Percentiles rank a stretch among this genome's conserved stretches.
These are phyloP conservation scores for Corylus heterophylla DNA, from an alignment of 306 rosid species.

Conservation along the genomic window DNA sequence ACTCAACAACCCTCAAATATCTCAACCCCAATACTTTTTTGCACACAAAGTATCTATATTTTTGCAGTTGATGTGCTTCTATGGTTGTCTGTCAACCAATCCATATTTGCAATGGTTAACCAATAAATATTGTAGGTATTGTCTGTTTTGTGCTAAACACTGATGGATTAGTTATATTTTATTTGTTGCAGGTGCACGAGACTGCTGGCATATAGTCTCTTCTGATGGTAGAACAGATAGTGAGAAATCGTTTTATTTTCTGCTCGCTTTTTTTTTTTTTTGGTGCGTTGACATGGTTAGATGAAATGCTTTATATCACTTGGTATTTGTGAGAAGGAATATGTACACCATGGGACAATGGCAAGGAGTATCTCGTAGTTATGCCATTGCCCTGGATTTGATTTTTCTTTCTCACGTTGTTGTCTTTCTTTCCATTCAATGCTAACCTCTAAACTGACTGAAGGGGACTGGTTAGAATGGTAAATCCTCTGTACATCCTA, in stretches of 20 bases:
- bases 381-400: constrained; percentile 36
- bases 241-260: constrained; percentile 23
- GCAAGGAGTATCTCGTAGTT: constrained; percentile 34
- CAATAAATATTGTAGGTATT: background rate
- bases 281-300: constrained; percentile 49
- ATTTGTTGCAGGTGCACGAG: constrained; percentile 37
- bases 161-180: constrained; percentile 6
- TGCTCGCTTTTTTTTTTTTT: constrained; percentile 9
- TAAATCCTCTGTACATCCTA: constrained; percentile 37
- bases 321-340: constrained; percentile 20
- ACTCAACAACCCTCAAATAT: background rate
- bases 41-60: background rate
- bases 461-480: constrained; percentile 33
- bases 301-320: constrained; percentile 34
- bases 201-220: constrained; percentile 28
- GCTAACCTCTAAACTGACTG: constrained; percentile 37
- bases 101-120: background rate
- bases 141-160: background rate
- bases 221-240: constrained; percentile 45
- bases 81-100: background rate
- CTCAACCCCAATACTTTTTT: background rate
- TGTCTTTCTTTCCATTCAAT: constrained; percentile 24
- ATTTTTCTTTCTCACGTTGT: constrained; percentile 28
- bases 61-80: background rate
- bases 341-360: constrained; percentile 23